Evolutionary conservation across 192 early-diverging fungal genomes (phyloP).

Genomic region (Coemansia sp.): DNA sequence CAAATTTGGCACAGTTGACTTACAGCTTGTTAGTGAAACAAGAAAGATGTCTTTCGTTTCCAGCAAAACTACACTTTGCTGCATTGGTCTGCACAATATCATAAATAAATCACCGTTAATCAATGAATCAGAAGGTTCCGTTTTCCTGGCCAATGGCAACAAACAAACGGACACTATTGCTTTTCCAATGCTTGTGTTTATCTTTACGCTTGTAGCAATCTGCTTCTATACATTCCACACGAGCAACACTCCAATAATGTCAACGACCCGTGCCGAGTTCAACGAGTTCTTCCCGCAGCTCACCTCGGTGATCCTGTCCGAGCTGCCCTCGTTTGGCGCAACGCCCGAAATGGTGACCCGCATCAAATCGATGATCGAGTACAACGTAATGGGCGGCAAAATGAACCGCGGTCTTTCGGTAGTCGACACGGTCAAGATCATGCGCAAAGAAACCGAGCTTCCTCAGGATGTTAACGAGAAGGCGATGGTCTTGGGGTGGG

Average conservation of each 20-base stretch:
- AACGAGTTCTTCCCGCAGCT: constrained; percentile 74
- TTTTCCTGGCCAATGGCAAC: too few species aligned
- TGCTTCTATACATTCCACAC: too few species aligned
- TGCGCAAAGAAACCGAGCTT: constrained; percentile 67
- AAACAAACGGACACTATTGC: too few species aligned
- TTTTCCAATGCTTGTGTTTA: too few species aligned
- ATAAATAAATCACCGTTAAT: too few species aligned
- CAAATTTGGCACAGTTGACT: too few species aligned
- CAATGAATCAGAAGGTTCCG: too few species aligned
- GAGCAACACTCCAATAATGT: constrained; percentile 11
- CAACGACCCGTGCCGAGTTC: constrained; percentile 60
- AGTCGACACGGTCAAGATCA: constrained; percentile 79
- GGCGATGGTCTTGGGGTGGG: constrained; percentile 92
- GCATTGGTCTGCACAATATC: too few species aligned
- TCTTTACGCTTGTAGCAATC: too few species aligned
- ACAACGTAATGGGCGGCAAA: constrained; percentile 77
- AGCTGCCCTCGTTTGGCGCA: constrained; percentile 68
- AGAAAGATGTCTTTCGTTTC: too few species aligned
- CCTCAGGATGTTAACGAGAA: constrained; percentile 80
- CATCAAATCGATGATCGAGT: constrained; percentile 64
- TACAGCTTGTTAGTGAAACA: too few species aligned
- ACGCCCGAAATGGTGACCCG: constrained; percentile 67
- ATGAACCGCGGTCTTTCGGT: constrained; percentile 98
- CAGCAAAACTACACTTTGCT: too few species aligned
- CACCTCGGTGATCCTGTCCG: constrained; percentile 69